These are phyloP conservation scores for Cordyceps sp. DNA, from an alignment of 2,329 filamentous ascomycete genomes.

Conservation along the genomic window DNA sequence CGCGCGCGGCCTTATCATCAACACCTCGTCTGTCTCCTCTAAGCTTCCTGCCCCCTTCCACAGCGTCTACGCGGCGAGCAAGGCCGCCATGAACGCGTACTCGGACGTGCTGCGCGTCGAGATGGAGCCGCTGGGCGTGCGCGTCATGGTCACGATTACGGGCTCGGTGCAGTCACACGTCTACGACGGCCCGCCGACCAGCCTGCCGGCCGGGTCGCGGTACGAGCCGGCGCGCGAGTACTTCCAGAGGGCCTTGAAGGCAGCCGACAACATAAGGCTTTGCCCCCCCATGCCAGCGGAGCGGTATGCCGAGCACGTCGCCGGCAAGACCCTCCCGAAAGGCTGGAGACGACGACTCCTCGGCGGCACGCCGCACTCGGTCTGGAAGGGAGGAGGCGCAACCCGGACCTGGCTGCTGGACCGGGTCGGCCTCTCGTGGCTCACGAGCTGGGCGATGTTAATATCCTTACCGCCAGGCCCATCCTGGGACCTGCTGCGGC, in stretches of 20 bases:
- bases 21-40: conserved; percentile 35
- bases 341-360: conserved; percentile 16
- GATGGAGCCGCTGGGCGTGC: conserved; percentile 33
- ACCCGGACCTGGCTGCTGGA: no score
- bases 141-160: conserved; percentile 39
- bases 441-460: no score
- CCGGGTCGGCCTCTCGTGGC: no score
- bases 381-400: conserved; percentile 12
- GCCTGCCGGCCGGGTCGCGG: conserved; percentile 26
- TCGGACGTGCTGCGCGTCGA: conserved; percentile 36
- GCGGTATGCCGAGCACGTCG: conserved; percentile 25
- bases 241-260: conserved; percentile 25
- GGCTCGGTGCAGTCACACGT: conserved; percentile 36
- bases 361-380: conserved; percentile 17
- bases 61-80: conserved; percentile 36
- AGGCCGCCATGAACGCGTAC: conserved; percentile 35
- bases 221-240: conserved; percentile 24
- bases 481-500: no score
- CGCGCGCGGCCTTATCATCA: conserved; percentile 33
- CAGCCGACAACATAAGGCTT: no score
- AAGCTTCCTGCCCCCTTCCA: conserved; percentile 35
- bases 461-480: no score
- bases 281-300: conserved; percentile 4
- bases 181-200: conserved; percentile 21
- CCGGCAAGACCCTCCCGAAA: conserved; percentile 22